Conservation (phyloP, 768 basidiomycete species). For the Floccularia luteovirens region DNA sequence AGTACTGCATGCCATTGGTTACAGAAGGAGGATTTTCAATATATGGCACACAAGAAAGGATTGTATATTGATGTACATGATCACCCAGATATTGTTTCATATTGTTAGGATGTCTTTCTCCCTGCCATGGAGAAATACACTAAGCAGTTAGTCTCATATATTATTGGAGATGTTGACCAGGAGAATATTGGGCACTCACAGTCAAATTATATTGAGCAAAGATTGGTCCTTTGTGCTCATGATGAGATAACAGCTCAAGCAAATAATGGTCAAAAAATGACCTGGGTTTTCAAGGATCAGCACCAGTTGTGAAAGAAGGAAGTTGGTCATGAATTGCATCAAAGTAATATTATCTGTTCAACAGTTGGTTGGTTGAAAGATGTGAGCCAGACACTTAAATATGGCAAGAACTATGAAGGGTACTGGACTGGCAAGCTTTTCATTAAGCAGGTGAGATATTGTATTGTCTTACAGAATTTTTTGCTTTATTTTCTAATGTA, state of each 20-base stretch:
- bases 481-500: too few species aligned
- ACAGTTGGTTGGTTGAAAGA: slow-evolving; percentile 20
- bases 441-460: slow-evolving; percentile 8
- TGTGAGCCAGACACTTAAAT: slow-evolving; percentile 25
- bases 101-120: slow-evolving; percentile 6
- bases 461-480: background rate
- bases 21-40: slow-evolving; percentile 9
- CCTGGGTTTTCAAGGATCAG: slow-evolving; percentile 26
- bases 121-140: slow-evolving; percentile 7
- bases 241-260: slow-evolving; percentile 35
- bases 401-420: slow-evolving; percentile 36
- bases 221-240: slow-evolving; percentile 20
- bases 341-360: slow-evolving; percentile 25
- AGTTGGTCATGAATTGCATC: slow-evolving; percentile 26
- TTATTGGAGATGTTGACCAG: background rate
- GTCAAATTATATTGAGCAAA: slow-evolving; percentile 14
- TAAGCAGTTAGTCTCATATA: background rate
- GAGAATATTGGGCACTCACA: background rate
- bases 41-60: slow-evolving; percentile 8
- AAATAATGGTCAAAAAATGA: slow-evolving; percentile 21
- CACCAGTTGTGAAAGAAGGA: slow-evolving; percentile 28
- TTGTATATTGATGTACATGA: slow-evolving; percentile 13
- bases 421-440: slow-evolving; percentile 25
- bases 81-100: slow-evolving; percentile 8
- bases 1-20: slow-evolving; percentile 22